A percentile compares a stretch with the other conserved stretches of the same genome.
Conservation (phyloP, 768 basidiomycete species). For the Punctularia strigosozonata region DNA sequence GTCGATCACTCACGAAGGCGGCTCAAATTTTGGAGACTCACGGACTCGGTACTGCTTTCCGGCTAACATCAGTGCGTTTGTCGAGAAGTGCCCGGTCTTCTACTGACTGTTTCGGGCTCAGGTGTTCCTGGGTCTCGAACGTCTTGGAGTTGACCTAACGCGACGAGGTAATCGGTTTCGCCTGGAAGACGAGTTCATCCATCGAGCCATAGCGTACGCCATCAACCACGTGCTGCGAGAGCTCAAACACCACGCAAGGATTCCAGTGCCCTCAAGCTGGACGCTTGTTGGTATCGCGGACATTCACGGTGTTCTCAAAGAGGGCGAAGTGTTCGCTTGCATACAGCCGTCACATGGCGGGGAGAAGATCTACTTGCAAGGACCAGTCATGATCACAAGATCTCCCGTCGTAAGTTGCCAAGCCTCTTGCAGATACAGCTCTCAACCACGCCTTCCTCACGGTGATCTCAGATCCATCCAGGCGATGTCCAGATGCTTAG, state of each 20-base stretch:
- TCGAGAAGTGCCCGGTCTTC: too few relatives aligned
- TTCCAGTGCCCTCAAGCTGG: slow-evolving; percentile 52
- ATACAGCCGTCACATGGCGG: slow-evolving; percentile 30
- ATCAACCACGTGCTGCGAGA: slow-evolving; percentile 51
- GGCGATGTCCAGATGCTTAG: slow-evolving; percentile 51
- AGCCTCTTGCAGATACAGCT: too few relatives aligned
- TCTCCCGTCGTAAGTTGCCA: too few relatives aligned
- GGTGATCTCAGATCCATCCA: slow-evolving; percentile 51
- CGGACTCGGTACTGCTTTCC: slow-evolving; percentile 48
- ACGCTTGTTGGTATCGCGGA: slow-evolving; percentile 69
- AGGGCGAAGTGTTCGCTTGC: slow-evolving; percentile 52
- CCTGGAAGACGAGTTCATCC: slow-evolving; percentile 33
- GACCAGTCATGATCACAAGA: slow-evolving; percentile 43
- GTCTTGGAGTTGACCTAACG: slow-evolving; percentile 36
- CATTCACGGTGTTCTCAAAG: slow-evolving; percentile 37
- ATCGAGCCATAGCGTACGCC: slow-evolving; percentile 38
- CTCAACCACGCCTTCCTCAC: slow-evolving; percentile 46
- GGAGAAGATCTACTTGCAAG: slow-evolving; percentile 33
- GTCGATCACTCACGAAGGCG: slow-evolving; percentile 29
- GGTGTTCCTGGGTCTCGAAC: slow-evolving; percentile 37
- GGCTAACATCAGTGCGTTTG: slow-evolving; percentile 42
- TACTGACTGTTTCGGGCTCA: too few relatives aligned
- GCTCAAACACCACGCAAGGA: slow-evolving; percentile 52
- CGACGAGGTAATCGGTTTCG: slow-evolving; percentile 16
- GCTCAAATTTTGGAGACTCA: slow-evolving; percentile 39